Evolutionary conservation across 1,284 basidiomycete species (phyloP).

Genomic region (Marasmius fiardii): DNA sequence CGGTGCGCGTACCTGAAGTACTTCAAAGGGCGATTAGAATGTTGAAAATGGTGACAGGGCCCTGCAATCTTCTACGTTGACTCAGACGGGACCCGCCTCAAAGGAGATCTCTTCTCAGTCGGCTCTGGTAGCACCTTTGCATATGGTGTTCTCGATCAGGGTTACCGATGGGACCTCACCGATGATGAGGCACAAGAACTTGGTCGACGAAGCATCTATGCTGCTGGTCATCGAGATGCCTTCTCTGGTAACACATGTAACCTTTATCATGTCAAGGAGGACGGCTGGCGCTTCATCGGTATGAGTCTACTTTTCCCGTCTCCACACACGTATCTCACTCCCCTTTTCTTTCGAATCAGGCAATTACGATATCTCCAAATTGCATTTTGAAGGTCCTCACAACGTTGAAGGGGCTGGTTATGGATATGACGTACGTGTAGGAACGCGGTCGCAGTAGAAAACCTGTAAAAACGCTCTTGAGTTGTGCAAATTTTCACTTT

Average conservation of each 20-base stretch:
- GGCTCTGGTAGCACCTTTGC: conserved; percentile 98
- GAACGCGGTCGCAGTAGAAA: background rate
- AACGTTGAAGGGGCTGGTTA: conserved; percentile 62
- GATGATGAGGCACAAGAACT: conserved; percentile 96
- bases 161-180: conserved; percentile 91
- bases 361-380: conserved; percentile 76
- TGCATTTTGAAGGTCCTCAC: conserved; percentile 81
- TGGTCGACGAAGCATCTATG: conserved; percentile 92
- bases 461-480: background rate
- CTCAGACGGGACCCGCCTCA: conserved; percentile 93
- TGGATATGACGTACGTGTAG: conserved; percentile 69
- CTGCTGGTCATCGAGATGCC: conserved; percentile 96
- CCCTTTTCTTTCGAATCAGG: conserved; percentile 40
- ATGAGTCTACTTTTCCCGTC: conserved; percentile 23
- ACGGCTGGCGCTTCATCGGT: conserved; percentile 95
- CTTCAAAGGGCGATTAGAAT: background rate
- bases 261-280: conserved; percentile 92
- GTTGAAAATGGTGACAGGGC: conserved; percentile 47
- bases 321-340: background rate
- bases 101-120: conserved; percentile 97
- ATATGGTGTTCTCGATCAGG: conserved; percentile 98
- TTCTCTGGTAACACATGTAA: conserved; percentile 98
- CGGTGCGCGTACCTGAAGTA: conserved; percentile 45
- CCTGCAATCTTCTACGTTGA: conserved; percentile 99
- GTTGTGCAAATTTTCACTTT: background rate